Evolutionary conservation across 176 grass and related monocot species (phyloP).

Genomic region (Tillandsia leiboldiana): DNA sequence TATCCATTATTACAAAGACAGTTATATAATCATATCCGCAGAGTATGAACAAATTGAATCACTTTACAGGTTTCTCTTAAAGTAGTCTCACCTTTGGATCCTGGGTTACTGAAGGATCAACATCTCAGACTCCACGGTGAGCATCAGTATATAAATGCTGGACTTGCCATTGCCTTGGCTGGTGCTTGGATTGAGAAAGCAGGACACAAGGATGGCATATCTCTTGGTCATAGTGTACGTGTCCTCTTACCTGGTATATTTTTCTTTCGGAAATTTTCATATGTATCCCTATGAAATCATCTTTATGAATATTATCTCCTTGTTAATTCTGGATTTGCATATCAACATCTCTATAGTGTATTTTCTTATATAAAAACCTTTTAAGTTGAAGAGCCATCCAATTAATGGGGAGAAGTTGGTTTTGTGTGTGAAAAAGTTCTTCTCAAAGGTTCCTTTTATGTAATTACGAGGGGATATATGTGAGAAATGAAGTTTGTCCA

Average conservation of each 20-base stretch:
- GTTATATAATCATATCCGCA: not conserved
- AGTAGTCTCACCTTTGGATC: slow-evolving; percentile 58
- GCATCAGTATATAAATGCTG: slow-evolving; percentile 81
- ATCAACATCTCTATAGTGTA: no score
- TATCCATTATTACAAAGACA: not conserved
- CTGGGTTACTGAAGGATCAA: slow-evolving; percentile 46
- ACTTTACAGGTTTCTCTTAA: slow-evolving; percentile 51
- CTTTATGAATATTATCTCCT: no score
- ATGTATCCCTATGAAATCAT: no score
- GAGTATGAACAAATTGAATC: not conserved
- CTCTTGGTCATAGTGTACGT: slow-evolving; percentile 38
- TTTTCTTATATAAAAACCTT: not conserved
- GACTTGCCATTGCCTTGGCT: slow-evolving; percentile 79
- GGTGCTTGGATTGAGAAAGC: slow-evolving; percentile 65
- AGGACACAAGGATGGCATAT: slow-evolving; percentile 37
- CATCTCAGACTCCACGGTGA: slow-evolving; percentile 74
- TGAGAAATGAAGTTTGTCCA: no score
- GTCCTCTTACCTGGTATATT: slow-evolving; percentile 26
- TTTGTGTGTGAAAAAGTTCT: no score
- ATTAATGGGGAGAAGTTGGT: no score
- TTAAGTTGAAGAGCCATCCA: no score
- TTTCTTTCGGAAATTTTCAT: not conserved
- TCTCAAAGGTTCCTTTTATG: no score
- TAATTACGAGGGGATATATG: no score
- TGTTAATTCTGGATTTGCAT: no score